Evolutionary conservation across 176 grass and related monocot species (phyloP).

Genomic region (Cymbopogon citratus): DNA sequence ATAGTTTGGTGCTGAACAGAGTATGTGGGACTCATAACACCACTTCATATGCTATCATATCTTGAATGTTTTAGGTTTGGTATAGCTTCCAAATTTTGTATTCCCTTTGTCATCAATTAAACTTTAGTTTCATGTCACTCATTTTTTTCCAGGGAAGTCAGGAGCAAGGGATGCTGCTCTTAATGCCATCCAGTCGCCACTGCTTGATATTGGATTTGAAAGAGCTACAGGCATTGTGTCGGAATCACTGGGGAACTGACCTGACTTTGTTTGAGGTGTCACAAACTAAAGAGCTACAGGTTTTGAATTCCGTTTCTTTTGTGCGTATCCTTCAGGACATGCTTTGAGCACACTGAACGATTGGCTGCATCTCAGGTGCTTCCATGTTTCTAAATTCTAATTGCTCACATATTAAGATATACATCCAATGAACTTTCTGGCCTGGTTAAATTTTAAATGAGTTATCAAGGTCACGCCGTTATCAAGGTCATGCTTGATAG

Average conservation of each 20-base stretch:
- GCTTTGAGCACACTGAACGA: no score
- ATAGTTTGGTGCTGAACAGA: not conserved
- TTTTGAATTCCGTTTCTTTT: no score
- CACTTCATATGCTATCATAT: not conserved
- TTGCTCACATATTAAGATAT: no score
- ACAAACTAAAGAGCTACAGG: no score
- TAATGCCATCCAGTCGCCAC: constrained; percentile 87
- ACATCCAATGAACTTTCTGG: no score
- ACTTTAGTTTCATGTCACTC: constrained; percentile 12
- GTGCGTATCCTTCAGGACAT: no score
- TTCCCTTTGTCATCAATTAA: not conserved
- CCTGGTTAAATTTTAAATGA: no score
- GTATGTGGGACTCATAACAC: not conserved
- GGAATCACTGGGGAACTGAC: constrained; percentile 86
- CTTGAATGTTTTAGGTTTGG: not conserved
- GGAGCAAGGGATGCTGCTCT: constrained; percentile 87
- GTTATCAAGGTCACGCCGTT: no score
- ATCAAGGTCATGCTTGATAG: no score
- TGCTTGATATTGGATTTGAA: constrained; percentile 93
- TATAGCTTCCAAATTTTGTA: not conserved
- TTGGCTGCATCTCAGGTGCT: no score
- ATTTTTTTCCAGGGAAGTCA: constrained; percentile 61
- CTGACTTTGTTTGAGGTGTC: constrained; percentile 91
- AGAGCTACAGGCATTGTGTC: constrained; percentile 89
- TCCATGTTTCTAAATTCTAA: no score